Conservation (phyloP, 1,284 basidiomycete species). For the Sanguinoderma infundibulare region DNA sequence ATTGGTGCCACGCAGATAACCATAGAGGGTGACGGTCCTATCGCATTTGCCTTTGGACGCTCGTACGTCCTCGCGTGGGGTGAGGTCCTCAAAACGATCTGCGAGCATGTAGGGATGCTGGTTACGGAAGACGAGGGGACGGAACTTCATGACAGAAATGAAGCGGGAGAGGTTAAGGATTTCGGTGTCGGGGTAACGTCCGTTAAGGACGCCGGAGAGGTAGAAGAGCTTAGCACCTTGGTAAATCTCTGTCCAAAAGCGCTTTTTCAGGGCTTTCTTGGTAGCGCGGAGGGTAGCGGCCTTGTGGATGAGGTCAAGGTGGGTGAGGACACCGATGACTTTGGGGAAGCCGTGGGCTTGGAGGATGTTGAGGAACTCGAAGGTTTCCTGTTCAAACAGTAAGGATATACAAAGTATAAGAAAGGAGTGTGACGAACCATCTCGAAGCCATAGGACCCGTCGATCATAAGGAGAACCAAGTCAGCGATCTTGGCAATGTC, state of each 20-base stretch:
- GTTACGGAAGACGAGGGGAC: constrained; percentile 96
- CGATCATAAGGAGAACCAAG: constrained; percentile 95
- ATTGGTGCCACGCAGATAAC: constrained; percentile 93
- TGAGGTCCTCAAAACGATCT: constrained; percentile 95
- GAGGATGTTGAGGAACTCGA: constrained; percentile 97
- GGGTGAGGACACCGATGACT: constrained; percentile 94
- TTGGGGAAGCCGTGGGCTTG: constrained; percentile 99
- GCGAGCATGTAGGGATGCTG: constrained; percentile 95
- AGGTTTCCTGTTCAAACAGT: constrained; percentile 80
- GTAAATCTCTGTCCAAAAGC: constrained; percentile 99
- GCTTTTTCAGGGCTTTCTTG: constrained; percentile 96
- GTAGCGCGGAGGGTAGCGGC: constrained; percentile 85
- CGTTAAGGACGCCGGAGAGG: constrained; percentile 96
- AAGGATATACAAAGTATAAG: not conserved
- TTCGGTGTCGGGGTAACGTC: constrained; percentile 97
- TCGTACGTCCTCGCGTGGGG: constrained; percentile 84
- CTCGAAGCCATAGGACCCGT: constrained; percentile 97
- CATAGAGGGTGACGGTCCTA: constrained; percentile 91
- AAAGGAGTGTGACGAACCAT: constrained; percentile 67
- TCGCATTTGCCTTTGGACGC: constrained; percentile 85
- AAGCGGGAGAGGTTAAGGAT: constrained; percentile 96
- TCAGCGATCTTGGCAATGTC: constrained; percentile 98
- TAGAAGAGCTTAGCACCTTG: constrained; percentile 99
- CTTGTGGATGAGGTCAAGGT: constrained; percentile 98
- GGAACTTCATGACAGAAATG: constrained; percentile 98